These are phyloP conservation scores for Chlamydomonas urium DNA, from an alignment of 139 green algal species.

Conservation along the genomic window DNA sequence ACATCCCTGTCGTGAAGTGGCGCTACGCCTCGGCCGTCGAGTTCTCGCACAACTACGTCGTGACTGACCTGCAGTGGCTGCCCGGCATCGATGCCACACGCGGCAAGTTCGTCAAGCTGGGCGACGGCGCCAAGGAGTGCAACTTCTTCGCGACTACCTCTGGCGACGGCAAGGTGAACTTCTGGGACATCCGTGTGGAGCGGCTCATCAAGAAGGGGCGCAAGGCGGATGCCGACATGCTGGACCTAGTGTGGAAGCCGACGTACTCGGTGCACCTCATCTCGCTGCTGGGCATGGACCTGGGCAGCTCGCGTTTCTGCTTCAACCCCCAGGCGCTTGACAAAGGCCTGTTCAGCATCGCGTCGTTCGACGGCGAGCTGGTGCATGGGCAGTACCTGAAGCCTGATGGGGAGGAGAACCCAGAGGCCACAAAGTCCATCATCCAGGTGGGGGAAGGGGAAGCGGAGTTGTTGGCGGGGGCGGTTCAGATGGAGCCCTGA, in stretches of 20 bases:
- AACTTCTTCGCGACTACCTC: slow-evolving; percentile 75
- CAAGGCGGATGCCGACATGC: slow-evolving; percentile 44
- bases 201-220: slow-evolving; percentile 58
- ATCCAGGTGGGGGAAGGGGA: slow-evolving; percentile 23
- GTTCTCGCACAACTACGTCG: slow-evolving; percentile 51
- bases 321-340: slow-evolving; percentile 39
- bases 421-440: slow-evolving; percentile 51
- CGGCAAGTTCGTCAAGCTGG: slow-evolving; percentile 31
- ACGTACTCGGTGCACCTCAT: slow-evolving; percentile 62
- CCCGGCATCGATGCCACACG: slow-evolving; percentile 56
- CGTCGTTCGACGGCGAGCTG: slow-evolving; percentile 65
- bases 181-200: slow-evolving; percentile 80
- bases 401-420: slow-evolving; percentile 57
- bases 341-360: slow-evolving; percentile 47
- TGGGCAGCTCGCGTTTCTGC: slow-evolving; percentile 44
- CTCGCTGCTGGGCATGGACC: slow-evolving; percentile 51
- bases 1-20: slow-evolving; percentile 44
- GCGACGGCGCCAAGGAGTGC: slow-evolving; percentile 46
- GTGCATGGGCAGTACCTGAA: slow-evolving; percentile 51
- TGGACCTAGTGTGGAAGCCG: slow-evolving; percentile 68
- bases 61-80: slow-evolving; percentile 79
- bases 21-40: slow-evolving; percentile 53
- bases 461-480: no score
- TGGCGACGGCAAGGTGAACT: slow-evolving; percentile 54
- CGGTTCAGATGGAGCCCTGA: no score